These are phyloP conservation scores for Eucalyptus regnans DNA, from an alignment of 345 rosid genomes.

Conservation along the genomic window DNA sequence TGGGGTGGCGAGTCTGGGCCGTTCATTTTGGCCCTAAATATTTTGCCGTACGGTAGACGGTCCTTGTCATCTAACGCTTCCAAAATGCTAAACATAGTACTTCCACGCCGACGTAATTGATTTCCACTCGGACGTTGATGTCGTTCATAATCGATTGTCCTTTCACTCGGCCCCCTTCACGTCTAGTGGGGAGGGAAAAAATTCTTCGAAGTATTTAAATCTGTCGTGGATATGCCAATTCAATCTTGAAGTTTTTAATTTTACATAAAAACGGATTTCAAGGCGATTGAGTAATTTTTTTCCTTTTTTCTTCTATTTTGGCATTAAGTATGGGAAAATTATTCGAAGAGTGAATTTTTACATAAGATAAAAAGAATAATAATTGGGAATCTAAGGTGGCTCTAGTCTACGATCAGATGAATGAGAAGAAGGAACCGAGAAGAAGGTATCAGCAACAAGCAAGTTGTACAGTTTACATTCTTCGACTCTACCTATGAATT, in stretches of 20 bases:
- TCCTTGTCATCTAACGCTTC: background rate
- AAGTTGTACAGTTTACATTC: too few relatives aligned
- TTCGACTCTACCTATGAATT: too few relatives aligned
- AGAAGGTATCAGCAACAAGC: too few relatives aligned
- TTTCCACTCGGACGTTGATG: background rate
- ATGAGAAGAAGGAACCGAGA: too few relatives aligned
- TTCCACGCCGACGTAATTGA: fast-evolving
- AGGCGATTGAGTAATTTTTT: fast-evolving
- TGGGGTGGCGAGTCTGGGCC: background rate
- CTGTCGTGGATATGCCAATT: fast-evolving
- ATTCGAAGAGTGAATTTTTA: fast-evolving
- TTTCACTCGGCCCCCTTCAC: too few relatives aligned
- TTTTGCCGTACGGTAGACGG: background rate
- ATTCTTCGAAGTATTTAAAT: too few relatives aligned
- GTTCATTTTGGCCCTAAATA: background rate
- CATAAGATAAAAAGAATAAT: too few relatives aligned
- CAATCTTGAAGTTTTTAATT: background rate
- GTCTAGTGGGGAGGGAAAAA: too few relatives aligned
- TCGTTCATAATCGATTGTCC: background rate
- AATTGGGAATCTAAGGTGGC: too few relatives aligned
- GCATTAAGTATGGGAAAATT: fast-evolving
- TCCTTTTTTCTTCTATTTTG: background rate
- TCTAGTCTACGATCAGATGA: too few relatives aligned
- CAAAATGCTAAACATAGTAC: background rate
- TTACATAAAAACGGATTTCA: background rate